Evolutionary conservation across 1,139 yeast genomes (phyloP).

Genomic region (Nadsonia commutata): DNA sequence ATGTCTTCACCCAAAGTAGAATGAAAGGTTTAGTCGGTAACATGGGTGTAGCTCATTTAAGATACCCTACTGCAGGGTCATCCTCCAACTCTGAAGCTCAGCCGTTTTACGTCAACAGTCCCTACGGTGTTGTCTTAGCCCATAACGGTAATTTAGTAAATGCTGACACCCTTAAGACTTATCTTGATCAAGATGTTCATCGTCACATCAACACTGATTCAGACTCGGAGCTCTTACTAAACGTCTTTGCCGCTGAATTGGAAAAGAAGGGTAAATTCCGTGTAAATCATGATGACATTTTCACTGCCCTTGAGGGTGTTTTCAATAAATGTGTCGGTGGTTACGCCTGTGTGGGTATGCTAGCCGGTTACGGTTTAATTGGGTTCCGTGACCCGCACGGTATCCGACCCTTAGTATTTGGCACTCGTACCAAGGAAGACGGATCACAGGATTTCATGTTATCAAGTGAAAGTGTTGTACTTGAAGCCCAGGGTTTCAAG

Average conservation of each 20-base stretch:
- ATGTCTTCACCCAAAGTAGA: conserved; percentile 78
- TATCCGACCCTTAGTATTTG: conserved; percentile 77
- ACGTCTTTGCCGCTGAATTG: conserved; percentile 81
- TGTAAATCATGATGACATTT: conserved; percentile 81
- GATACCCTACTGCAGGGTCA: conserved; percentile 99
- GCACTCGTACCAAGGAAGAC: conserved; percentile 47
- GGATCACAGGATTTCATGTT: conserved; percentile 87
- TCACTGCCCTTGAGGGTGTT: conserved; percentile 72
- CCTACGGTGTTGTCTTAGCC: conserved; percentile 79
- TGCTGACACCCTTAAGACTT: conserved; percentile 57
- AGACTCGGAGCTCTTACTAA: conserved; percentile 80
- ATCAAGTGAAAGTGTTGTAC: conserved; percentile 89
- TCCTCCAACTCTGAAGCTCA: conserved; percentile 95
- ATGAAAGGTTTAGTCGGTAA: conserved; percentile 73
- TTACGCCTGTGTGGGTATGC: conserved; percentile 86
- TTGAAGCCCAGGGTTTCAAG: conserved; percentile 82
- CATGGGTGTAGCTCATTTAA: conserved; percentile 88
- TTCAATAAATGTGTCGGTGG: conserved; percentile 80
- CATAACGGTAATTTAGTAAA: conserved; percentile 95
- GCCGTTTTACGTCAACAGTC: conserved; percentile 95
- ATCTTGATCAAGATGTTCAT: conserved; percentile 86
- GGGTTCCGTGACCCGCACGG: conserved; percentile 98
- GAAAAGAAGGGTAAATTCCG: conserved; percentile 87
- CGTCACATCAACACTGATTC: conserved; percentile 96
- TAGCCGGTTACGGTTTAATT: conserved; percentile 89